Conservation (phyloP, 805 yeast species). For the Tetrapisispora namnaoensis region DNA sequence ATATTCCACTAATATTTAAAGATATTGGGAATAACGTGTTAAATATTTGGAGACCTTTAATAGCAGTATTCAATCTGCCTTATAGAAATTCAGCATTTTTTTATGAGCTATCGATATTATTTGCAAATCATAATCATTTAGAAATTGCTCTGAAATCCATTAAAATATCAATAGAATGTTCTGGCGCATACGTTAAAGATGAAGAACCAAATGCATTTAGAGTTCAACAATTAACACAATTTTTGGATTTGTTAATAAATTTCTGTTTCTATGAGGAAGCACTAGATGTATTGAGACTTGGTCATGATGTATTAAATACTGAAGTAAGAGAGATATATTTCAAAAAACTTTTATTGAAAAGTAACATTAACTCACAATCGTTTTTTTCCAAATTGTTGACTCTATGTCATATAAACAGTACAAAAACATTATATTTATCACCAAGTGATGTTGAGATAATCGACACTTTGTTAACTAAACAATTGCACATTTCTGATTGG, state of each 20-base stretch:
- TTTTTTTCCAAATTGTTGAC: slow-evolving; percentile 20
- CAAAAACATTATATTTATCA: slow-evolving; percentile 10
- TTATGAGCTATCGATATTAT: slow-evolving; percentile 21
- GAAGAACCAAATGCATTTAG: slow-evolving; percentile 15
- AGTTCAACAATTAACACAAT: slow-evolving; percentile 19
- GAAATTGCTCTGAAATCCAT: slow-evolving; percentile 21
- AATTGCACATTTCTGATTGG: slow-evolving; percentile 15
- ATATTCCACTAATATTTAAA: slow-evolving; percentile 15
- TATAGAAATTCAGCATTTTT: slow-evolving; percentile 16
- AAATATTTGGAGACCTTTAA: slow-evolving; percentile 18
- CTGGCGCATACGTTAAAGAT: slow-evolving; percentile 8
- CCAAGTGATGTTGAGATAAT: slow-evolving; percentile 19
- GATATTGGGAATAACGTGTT: slow-evolving; percentile 7
- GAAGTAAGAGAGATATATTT: slow-evolving; percentile 18
- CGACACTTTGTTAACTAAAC: slow-evolving; percentile 15
- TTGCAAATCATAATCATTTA: slow-evolving; percentile 12
- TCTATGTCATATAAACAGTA: slow-evolving; percentile 7
- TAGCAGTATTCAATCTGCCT: slow-evolving; percentile 11
- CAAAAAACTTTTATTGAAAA: slow-evolving; percentile 9
- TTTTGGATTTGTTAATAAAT: slow-evolving; percentile 18
- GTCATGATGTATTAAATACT: slow-evolving; percentile 16
- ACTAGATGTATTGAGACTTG: slow-evolving; percentile 23
- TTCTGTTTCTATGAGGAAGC: slow-evolving; percentile 23
- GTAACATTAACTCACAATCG: slow-evolving; percentile 7
- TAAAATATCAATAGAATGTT: slow-evolving; percentile 21